phyloP scores from a whole-genome alignment of 768 basidiomycete species.

The Dacryopinax spathularia region DNA sequence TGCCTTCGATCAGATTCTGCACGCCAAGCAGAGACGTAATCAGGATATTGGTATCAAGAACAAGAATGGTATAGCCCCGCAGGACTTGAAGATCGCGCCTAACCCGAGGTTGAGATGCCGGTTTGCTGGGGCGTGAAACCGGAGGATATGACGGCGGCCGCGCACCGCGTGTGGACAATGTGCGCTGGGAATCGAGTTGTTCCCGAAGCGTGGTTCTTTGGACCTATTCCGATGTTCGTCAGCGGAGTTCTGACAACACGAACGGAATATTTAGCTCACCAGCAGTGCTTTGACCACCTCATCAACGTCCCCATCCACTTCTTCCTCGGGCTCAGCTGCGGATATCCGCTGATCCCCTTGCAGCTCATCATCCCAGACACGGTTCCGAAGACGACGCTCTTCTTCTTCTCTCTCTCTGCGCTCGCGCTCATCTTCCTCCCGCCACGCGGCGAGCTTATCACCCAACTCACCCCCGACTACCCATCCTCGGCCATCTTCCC shows the following conservation, averaged over 20 bases:
- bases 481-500: constrained; percentile 48
- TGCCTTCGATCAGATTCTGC: constrained; percentile 58
- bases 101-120: constrained; percentile 25
- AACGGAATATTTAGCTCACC: constrained; percentile 31
- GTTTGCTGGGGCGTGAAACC: constrained; percentile 21
- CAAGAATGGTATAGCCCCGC: constrained; percentile 77
- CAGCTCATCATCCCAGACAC: constrained; percentile 46
- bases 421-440: constrained; percentile 51
- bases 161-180: constrained; percentile 10
- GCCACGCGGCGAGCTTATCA: constrained; percentile 57
- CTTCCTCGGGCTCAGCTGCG: constrained; percentile 35
- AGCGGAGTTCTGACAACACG: constrained; percentile 4
- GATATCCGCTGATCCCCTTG: constrained; percentile 39
- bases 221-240: constrained; percentile 30
- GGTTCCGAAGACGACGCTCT: constrained; percentile 39
- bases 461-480: constrained; percentile 47
- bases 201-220: constrained; percentile 59
- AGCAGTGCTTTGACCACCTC: constrained; percentile 68
- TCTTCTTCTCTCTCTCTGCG: constrained; percentile 46
- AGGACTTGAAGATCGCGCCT: constrained; percentile 36
- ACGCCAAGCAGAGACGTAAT: constrained; percentile 68
- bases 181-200: constrained; percentile 40
- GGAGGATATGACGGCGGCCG: constrained; percentile 16
- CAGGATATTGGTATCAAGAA: constrained; percentile 90
- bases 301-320: constrained; percentile 52